phyloP scores from a whole-genome alignment of 306 rosid species.

The Clitoria ternatea region DNA sequence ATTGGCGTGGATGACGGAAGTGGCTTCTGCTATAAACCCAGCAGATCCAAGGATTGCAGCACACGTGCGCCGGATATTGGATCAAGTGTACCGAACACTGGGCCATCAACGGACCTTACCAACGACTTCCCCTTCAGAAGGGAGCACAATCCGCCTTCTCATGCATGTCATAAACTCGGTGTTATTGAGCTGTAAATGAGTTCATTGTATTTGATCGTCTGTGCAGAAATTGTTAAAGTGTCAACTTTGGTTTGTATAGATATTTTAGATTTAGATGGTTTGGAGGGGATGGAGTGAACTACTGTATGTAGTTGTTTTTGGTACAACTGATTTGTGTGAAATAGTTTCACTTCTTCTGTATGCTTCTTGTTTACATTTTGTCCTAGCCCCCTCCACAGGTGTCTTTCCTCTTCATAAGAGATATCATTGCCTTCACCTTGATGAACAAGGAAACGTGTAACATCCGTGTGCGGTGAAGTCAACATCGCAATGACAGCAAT shows the following conservation, averaged over 20 bases:
- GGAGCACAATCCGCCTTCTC: slow-evolving; percentile 54
- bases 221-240: slow-evolving; percentile 32
- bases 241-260: slow-evolving; percentile 40
- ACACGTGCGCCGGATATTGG: slow-evolving; percentile 46
- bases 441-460: not conserved
- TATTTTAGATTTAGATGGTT: slow-evolving; percentile 34
- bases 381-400: not conserved
- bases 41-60: slow-evolving; percentile 46
- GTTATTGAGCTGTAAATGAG: slow-evolving; percentile 66
- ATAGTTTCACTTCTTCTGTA: slow-evolving; percentile 26
- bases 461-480: slow-evolving; percentile 11
- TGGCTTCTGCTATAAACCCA: slow-evolving; percentile 57
- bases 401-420: not conserved
- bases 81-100: slow-evolving; percentile 52
- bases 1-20: slow-evolving; percentile 67
- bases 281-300: slow-evolving; percentile 23
- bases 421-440: not conserved
- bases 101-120: slow-evolving; percentile 46
- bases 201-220: slow-evolving; percentile 1
- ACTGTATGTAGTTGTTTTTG: slow-evolving; percentile 23
- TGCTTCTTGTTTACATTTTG: not conserved
- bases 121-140: slow-evolving; percentile 46
- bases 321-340: slow-evolving; percentile 31
- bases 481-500: not conserved
- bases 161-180: slow-evolving; percentile 70